These are phyloP conservation scores for Monoraphidium neglectum DNA, from an alignment of 139 green algal species.

Conservation along the genomic window DNA sequence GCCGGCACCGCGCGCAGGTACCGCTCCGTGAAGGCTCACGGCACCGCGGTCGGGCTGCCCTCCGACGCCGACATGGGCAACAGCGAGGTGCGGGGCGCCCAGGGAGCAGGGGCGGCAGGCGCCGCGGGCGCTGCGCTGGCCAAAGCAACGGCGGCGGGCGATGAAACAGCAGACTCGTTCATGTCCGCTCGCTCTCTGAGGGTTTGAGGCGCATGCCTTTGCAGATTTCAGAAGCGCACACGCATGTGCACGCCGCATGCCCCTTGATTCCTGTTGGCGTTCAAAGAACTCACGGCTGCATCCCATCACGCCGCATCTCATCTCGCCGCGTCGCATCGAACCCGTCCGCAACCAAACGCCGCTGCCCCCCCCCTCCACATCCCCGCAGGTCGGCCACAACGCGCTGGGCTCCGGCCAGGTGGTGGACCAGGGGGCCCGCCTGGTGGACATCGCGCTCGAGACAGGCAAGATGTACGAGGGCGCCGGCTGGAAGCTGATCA, in stretches of 20 bases:
- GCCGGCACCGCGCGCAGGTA: too few relatives aligned
- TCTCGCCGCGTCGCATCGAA: not conserved
- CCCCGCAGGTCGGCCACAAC: slow-evolving; percentile 95
- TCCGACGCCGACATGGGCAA: slow-evolving; percentile 95
- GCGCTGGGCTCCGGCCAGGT: slow-evolving; percentile 92
- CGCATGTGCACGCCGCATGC: too few relatives aligned
- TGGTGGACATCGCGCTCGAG: slow-evolving; percentile 92
- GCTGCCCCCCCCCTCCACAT: slow-evolving; percentile 56
- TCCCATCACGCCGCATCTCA: too few relatives aligned
- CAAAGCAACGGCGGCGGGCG: slow-evolving; percentile 71
- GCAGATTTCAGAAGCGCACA: too few relatives aligned
- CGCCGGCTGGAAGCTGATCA: slow-evolving; percentile 86
- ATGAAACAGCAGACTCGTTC: not conserved
- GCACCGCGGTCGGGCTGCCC: slow-evolving; percentile 91
- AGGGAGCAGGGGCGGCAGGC: slow-evolving; percentile 47
- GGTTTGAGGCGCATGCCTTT: too few relatives aligned
- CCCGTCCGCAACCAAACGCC: not conserved
- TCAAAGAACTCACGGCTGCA: too few relatives aligned
- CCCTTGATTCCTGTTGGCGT: too few relatives aligned
- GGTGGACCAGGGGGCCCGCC: slow-evolving; percentile 88
- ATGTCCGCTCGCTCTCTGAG: too few relatives aligned
- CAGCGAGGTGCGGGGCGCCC: too few relatives aligned
- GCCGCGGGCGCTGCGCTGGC: slow-evolving; percentile 75
- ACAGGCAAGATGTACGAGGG: slow-evolving; percentile 76
- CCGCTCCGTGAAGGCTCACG: slow-evolving; percentile 85